Percentiles rank a stretch among this genome's conserved stretches.
These are phyloP conservation scores for Saccharomyces uvarum DNA, from an alignment of 1,139 yeast genomes.

Conservation along the genomic window DNA sequence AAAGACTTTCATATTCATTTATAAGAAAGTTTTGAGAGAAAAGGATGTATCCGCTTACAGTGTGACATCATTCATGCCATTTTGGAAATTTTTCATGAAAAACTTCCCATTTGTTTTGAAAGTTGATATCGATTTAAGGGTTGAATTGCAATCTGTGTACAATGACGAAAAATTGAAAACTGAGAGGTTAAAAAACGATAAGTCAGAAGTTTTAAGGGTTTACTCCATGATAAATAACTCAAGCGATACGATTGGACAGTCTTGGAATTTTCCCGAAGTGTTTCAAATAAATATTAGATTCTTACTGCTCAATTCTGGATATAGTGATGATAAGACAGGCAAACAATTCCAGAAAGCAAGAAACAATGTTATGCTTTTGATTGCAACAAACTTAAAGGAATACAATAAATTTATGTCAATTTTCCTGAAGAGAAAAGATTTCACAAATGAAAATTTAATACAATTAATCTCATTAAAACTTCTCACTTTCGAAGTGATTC, in stretches of 20 bases:
- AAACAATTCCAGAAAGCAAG: conserved; percentile 12
- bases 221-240: conserved; percentile 8
- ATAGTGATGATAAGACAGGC: neutral
- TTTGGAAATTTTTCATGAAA: conserved; percentile 31
- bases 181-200: conserved; percentile 19
- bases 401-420: conserved; percentile 30
- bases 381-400: conserved; percentile 20
- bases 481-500: conserved; percentile 25
- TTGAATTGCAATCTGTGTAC: conserved; percentile 23
- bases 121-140: conserved; percentile 25
- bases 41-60: conserved; percentile 22
- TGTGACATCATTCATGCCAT: conserved; percentile 24
- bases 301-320: conserved; percentile 8
- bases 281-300: conserved; percentile 25
- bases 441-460: conserved; percentile 18
- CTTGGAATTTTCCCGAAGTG: conserved; percentile 24
- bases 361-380: conserved; percentile 19
- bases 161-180: conserved; percentile 26
- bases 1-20: conserved; percentile 28
- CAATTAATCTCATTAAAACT: conserved; percentile 23
- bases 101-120: conserved; percentile 24
- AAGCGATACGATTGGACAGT: conserved; percentile 8
- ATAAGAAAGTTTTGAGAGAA: conserved; percentile 19
- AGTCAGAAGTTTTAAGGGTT: conserved; percentile 11
- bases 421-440: conserved; percentile 27